Base-by-base conservation (phyloP, 1,139 yeast species). In the Arxiozyma slooffiae region DNA sequence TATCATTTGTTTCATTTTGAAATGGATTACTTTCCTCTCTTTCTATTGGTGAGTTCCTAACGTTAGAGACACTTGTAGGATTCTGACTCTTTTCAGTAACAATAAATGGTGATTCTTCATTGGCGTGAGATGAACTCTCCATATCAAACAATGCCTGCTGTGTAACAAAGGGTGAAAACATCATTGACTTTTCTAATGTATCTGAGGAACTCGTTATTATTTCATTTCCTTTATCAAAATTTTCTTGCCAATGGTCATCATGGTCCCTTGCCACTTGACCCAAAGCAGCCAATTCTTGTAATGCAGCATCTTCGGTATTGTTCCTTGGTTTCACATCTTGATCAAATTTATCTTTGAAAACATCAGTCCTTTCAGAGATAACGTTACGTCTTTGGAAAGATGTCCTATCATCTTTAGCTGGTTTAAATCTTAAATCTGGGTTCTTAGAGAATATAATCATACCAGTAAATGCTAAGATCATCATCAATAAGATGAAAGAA, bases 381-480 rank as follows among this genome's bases (percentile, higher is more conserved):
- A 11, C 36, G 14, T 30, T 30, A 67, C 71, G 75, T 64, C 79
- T 77, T 66, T 83, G 89, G 79, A 85, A 85, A 1, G 92, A 83
- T 18, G 85, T 79, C 75, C 95, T 78, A 64, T 85, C 95, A 71
- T 85, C 95, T 58, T 74, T 81, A 8, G 90, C 90, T 18, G 92
- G 92, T 46, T 84, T 85, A 67, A 85, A 85, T 66, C 87, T 79
- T 11, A 87, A 81, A 69, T 85, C 95, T 30, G 94, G 94, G 63
- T 85, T 85, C 71, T 82, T 84, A 18, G 87, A 79, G 53, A 80
- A 67, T 1, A 83, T 56, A 34, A 85, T 79, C 61, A 80, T 69
- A 14, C 68, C 67, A 50, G 81, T 76, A 57, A 81, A 79, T 0
- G 77, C 78, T 54, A 85, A 72, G 57, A 83, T 80, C 70, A 81